A percentile compares a stretch with the other conserved stretches of the same genome.
These are phyloP conservation scores for Ophiobolus disseminans DNA, from an alignment of 2,329 filamentous ascomycete genomes.

Conservation along the genomic window DNA sequence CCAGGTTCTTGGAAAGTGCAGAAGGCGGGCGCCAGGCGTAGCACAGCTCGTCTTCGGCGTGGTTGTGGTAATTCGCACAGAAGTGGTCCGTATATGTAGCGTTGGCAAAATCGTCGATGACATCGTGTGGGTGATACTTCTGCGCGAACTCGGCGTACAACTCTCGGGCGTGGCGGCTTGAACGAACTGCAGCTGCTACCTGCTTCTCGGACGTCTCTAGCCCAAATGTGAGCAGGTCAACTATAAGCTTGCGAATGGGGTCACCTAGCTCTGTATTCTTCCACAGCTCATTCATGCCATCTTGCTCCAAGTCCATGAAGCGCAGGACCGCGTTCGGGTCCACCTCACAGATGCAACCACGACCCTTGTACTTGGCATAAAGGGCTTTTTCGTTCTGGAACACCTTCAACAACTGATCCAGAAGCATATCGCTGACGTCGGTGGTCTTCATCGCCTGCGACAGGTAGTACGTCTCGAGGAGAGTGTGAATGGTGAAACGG, in stretches of 20 bases:
- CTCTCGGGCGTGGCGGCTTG: neutral
- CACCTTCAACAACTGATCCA: constrained; percentile 6
- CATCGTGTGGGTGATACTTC: neutral
- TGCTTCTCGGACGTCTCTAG: neutral
- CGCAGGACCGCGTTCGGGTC: neutral
- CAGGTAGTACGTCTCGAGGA: constrained; percentile 11
- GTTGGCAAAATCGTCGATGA: neutral
- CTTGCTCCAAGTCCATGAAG: constrained; percentile 8
- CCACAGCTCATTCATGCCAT: constrained; percentile 10
- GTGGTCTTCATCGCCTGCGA: constrained; percentile 7
- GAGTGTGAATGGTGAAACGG: constrained; percentile 2
- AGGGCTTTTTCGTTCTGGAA: constrained; percentile 2
- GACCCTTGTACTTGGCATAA: neutral
- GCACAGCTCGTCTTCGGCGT: neutral
- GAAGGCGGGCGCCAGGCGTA: neutral
- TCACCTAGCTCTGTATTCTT: constrained; percentile 6
- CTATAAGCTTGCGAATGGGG: constrained; percentile 10
- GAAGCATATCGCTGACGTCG: constrained; percentile 13
- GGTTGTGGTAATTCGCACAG: constrained; percentile 10
- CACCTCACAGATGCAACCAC: neutral
- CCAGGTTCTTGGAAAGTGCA: neutral
- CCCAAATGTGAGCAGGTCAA: constrained; percentile 17
- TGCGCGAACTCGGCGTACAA: neutral
- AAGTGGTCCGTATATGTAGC: neutral
- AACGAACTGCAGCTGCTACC: neutral